These are phyloP conservation scores for Suillus subaureus DNA, from an alignment of 768 basidiomycete genomes.

Conservation along the genomic window DNA sequence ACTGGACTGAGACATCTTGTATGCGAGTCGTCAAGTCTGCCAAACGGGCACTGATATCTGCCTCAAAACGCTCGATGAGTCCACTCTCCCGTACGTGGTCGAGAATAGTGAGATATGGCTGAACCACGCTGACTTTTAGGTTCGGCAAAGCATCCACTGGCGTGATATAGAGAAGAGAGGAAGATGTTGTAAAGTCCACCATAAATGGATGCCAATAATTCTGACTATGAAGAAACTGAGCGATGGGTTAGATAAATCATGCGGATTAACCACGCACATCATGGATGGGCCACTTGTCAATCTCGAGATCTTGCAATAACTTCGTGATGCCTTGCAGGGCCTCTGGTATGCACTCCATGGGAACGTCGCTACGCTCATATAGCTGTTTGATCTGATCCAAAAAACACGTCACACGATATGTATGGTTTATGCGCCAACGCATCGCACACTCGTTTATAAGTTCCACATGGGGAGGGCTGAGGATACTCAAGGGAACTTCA, in stretches of 20 bases:
- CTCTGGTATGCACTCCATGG: constrained; percentile 93
- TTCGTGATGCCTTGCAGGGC: constrained; percentile 76
- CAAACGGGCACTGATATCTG: constrained; percentile 70
- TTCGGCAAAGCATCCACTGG: constrained; percentile 77
- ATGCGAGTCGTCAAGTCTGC: constrained; percentile 69
- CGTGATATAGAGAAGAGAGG: constrained; percentile 80
- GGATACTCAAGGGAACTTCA: constrained; percentile 91
- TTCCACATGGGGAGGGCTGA: constrained; percentile 77
- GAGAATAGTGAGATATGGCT: constrained; percentile 65
- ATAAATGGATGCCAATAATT: constrained; percentile 68
- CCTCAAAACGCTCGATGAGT: constrained; percentile 70
- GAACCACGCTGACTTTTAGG: constrained; percentile 71
- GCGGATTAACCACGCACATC: constrained; percentile 62
- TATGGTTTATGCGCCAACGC: constrained; percentile 85
- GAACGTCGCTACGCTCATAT: constrained; percentile 88
- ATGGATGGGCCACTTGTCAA: constrained; percentile 75
- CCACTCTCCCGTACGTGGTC: constrained; percentile 71
- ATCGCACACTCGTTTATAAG: constrained; percentile 86
- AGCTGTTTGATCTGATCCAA: constrained; percentile 84
- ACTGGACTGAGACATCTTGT: constrained; percentile 57
- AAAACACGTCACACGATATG: constrained; percentile 79
- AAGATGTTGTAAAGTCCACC: constrained; percentile 84
- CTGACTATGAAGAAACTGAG: constrained; percentile 46
- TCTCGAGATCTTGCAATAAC: constrained; percentile 66
- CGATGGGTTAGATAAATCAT: constrained; percentile 12